These are phyloP conservation scores for Articulospora tetracladia DNA, from an alignment of 495 filamentous ascomycete genomes.

Conservation along the genomic window DNA sequence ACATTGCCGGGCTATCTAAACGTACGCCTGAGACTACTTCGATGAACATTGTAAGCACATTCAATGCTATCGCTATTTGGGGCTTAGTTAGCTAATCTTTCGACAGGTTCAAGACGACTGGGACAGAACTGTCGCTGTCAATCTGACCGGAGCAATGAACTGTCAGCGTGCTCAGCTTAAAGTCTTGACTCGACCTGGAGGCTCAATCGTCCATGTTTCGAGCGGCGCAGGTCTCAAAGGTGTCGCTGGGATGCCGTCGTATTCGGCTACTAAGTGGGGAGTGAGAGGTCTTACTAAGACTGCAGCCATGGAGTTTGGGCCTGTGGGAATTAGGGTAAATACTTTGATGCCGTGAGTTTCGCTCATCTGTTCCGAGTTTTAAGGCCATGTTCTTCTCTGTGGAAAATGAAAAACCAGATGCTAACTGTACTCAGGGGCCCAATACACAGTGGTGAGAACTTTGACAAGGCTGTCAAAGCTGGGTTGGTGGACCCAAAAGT, in stretches of 20 bases:
- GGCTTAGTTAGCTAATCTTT: background rate
- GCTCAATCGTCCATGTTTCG: conserved; percentile 56
- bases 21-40: background rate
- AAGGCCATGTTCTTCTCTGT: background rate
- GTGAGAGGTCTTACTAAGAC: conserved; percentile 55
- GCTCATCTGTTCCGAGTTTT: background rate
- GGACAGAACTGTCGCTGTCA: conserved; percentile 47
- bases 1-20: conserved; percentile 33
- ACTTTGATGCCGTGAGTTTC: conserved; percentile 23
- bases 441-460: conserved; percentile 5
- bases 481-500: conserved; percentile 4
- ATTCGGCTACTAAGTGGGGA: conserved; percentile 52
- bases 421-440: background rate
- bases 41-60: conserved; percentile 3
- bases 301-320: conserved; percentile 55
- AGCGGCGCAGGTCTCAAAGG: conserved; percentile 52
- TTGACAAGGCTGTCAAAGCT: background rate
- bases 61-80: background rate
- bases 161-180: conserved; percentile 49
- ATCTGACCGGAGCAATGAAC: conserved; percentile 52
- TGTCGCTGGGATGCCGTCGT: conserved; percentile 42
- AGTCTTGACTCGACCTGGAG: conserved; percentile 37
- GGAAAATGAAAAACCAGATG: background rate
- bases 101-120: conserved; percentile 39
- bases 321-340: conserved; percentile 53